Conservation (phyloP, 306 rosid genomes). For the Neltuma alba region DNA sequence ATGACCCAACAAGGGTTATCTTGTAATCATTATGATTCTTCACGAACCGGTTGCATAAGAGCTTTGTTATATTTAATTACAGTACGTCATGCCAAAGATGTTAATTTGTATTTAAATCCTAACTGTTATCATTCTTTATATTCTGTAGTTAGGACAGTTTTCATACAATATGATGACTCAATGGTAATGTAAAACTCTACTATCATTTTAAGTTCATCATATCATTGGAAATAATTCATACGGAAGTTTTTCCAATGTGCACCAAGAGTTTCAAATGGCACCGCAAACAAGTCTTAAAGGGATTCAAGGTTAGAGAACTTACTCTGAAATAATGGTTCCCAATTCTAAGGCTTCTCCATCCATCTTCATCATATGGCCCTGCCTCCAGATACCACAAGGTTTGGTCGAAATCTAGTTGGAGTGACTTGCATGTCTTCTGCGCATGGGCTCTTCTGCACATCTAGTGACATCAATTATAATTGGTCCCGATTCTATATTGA, state of each 20-base stretch:
- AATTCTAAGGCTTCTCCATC: slow-evolving; percentile 76
- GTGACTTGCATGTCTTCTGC: slow-evolving; percentile 45
- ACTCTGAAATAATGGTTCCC: slow-evolving; percentile 67
- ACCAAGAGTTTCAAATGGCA: background rate
- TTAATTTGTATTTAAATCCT: too few species aligned
- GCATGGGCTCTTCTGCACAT: slow-evolving; percentile 40
- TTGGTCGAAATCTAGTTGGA: slow-evolving; percentile 85
- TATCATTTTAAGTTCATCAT: background rate
- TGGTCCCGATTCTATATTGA: slow-evolving; percentile 29
- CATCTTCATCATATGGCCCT: slow-evolving; percentile 89
- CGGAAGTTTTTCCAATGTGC: slow-evolving; percentile 7
- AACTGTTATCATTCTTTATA: too few species aligned
- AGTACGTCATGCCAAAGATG: too few species aligned
- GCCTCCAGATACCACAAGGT: slow-evolving; percentile 82
- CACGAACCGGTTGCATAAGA: too few species aligned
- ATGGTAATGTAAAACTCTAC: background rate
- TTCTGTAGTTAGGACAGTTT: background rate
- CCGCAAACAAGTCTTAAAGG: background rate
- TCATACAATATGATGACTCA: background rate
- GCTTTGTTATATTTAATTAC: too few species aligned
- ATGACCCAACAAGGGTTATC: too few species aligned
- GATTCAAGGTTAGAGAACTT: slow-evolving; percentile 45
- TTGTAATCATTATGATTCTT: too few species aligned
- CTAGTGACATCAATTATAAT: slow-evolving; percentile 49
- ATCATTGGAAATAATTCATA: background rate